Evolutionary conservation across 352 stramenopile species (phyloP).

Genomic region (Phytophthora aleatoria): DNA sequence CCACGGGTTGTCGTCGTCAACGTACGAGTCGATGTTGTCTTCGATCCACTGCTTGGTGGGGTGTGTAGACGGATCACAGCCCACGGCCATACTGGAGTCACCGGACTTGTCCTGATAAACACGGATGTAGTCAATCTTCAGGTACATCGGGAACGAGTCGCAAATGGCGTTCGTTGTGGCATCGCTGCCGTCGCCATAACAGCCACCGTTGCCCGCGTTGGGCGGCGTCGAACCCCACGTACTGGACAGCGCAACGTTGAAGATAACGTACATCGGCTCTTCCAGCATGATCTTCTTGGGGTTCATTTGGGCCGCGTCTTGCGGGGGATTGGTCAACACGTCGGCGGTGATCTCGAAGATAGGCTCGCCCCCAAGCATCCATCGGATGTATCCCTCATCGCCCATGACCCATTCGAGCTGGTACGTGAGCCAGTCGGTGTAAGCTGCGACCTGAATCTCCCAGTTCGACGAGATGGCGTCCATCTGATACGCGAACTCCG

Average conservation of each 20-base stretch:
- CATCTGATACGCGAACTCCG: conserved; percentile 80
- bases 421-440: conserved; percentile 81
- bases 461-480: conserved; percentile 94
- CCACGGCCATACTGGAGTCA: no score
- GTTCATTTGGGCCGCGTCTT: conserved; percentile 31
- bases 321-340: conserved; percentile 53
- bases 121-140: no score
- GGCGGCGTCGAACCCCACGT: no score
- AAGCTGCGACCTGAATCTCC: conserved; percentile 78
- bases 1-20: conserved; percentile 58
- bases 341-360: conserved; percentile 88
- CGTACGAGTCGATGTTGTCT: conserved; percentile 76
- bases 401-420: conserved; percentile 76
- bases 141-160: no score
- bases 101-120: no score
- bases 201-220: no score
- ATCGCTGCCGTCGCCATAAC: no score
- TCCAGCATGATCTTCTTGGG: no score
- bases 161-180: no score
- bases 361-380: conserved; percentile 82
- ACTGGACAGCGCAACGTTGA: no score
- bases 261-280: no score
- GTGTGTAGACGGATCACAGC: no score
- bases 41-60: background rate
- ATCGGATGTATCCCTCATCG: conserved; percentile 58